Conservation (phyloP, 2,329 filamentous ascomycete genomes). For the Dichotomopilus funicola region DNA sequence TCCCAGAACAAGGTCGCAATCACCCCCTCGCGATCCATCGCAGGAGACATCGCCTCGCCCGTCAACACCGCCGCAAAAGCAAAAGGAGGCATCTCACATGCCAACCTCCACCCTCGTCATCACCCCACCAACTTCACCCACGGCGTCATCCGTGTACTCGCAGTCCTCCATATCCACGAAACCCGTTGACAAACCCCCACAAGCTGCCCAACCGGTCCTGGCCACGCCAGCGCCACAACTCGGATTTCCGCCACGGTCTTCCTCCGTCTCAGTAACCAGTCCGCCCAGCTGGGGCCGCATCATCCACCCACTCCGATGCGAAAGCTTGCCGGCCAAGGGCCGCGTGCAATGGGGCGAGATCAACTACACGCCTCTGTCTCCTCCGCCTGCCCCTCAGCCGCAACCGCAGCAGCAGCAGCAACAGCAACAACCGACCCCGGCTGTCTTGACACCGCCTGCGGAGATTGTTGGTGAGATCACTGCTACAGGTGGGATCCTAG, state of each 20-base stretch:
- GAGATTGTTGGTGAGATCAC: too few species aligned
- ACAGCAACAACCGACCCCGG: not conserved
- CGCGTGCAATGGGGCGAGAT: conserved; percentile 7
- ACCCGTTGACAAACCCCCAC: not conserved
- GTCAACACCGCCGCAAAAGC: not conserved
- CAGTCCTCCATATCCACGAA: not conserved
- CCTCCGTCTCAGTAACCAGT: too few species aligned
- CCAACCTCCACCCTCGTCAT: conserved; percentile 6
- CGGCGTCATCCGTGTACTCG: not conserved
- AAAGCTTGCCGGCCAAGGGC: not conserved
- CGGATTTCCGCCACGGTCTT: too few species aligned
- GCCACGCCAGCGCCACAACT: not conserved
- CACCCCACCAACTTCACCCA: conserved; percentile 11
- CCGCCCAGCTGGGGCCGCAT: not conserved
- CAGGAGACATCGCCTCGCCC: not conserved
- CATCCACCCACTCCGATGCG: not conserved
- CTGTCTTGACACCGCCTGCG: not conserved
- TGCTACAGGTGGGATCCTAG: too few species aligned
- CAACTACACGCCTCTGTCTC: not conserved
- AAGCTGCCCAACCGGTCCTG: not conserved
- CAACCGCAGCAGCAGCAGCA: not conserved
- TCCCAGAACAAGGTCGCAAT: too few species aligned
- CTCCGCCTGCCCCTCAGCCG: not conserved
- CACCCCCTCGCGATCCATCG: not conserved
- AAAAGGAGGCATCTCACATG: not conserved